Evolutionary conservation across 495 filamentous ascomycete species (phyloP), one percentile per base, ranked within the genome.

Genomic region (Lophium mytilinum): DNA sequence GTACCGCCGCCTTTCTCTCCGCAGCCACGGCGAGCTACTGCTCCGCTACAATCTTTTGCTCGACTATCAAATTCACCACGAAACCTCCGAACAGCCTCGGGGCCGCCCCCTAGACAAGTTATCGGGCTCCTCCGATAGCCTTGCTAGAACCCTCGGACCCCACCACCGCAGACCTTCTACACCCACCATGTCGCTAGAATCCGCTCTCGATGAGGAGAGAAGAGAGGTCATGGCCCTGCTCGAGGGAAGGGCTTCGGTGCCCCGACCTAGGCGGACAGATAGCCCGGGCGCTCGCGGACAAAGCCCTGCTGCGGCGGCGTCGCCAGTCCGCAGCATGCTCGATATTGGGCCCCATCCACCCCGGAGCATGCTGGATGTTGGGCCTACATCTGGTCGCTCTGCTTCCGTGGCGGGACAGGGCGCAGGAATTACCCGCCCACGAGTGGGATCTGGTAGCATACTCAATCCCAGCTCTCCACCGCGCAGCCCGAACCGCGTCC

Each of bases 121-220:
- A 6, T 30, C 24, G 24, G 24, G 6, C 2, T 6, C 6, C 24
- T 30, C 24, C 24, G 24, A 30, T 6, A 30, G 24, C 24, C 24
- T 30, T 30, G 24, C 24, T 30, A 30, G 24, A 30, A 6, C 24
- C 24, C 24, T 30, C 24, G 24, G 2, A 30, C 24, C 24, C 24
- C 24, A 6, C 24, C 43, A 14, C 18, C 18, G 37, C n/a, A 19
- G 12, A 36, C 15, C 5, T 30, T 15, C 14, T 18, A 42, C 10
- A 43, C 17, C 52, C 7, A 48, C 46, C 41, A 70, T 71, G 84
- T 87, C 86, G 59, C 78, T 88, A 55, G 84, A 88, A 73, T 75
- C 81, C 19, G 80, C 83, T 51, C 75, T 88, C 45, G 85, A 89
- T 65, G 82, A 89, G 70, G 86, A 90, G 73, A 77, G 83, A 45